These are phyloP conservation scores for Umbelopsis sp. DNA, from an alignment of 192 early-diverging fungal genomes.

Conservation along the genomic window DNA sequence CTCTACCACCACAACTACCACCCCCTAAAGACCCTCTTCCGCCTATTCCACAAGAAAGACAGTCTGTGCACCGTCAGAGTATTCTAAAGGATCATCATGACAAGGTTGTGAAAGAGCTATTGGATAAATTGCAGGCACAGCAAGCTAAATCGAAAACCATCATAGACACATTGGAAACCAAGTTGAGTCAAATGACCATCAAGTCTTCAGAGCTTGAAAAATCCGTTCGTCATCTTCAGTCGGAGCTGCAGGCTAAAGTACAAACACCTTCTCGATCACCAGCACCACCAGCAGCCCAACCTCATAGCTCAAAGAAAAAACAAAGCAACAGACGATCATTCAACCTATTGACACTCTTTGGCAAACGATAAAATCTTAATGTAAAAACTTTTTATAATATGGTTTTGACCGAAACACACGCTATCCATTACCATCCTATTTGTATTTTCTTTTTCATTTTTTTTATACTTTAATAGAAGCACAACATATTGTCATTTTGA, in stretches of 20 bases:
- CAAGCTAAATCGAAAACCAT: neutral
- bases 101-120: neutral
- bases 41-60: neutral
- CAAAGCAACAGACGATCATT: neutral
- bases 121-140: neutral
- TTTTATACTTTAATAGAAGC: neutral
- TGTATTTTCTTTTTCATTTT: neutral
- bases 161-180: neutral
- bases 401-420: too few species aligned
- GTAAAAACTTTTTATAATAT: neutral
- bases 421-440: neutral
- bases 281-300: neutral
- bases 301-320: neutral
- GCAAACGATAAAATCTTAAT: neutral
- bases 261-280: neutral
- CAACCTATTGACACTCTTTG: neutral
- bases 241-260: neutral
- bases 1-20: slow-evolving; percentile 1
- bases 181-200: neutral
- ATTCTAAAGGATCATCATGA: neutral
- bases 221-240: neutral
- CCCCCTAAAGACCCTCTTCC: slow-evolving; percentile 1
- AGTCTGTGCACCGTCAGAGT: neutral
- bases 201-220: neutral
- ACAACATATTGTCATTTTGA: neutral